Evolutionary conservation across 768 basidiomycete species (phyloP), one percentile per base, ranked within the genome.

Genomic region (Mycena amicta): DNA sequence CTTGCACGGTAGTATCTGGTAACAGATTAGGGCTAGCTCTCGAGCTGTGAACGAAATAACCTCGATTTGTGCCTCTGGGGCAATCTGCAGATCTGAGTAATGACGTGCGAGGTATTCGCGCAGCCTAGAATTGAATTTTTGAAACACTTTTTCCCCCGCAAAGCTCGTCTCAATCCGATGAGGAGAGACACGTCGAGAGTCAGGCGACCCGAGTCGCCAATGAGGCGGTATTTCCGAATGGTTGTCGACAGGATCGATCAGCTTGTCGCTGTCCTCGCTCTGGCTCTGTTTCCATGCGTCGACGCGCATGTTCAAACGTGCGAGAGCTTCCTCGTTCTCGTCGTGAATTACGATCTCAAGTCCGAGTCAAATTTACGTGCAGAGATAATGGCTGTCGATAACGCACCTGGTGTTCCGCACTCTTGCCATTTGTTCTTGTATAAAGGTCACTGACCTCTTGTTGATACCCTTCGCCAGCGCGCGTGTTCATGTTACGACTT

Each of bases 391-490:
- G n/a, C n/a, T n/a, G n/a, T n/a, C n/a, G 8, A 54, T 37, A 8
- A 6, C 63, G 20, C 61, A 73, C 71, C 65, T 73, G 72, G 45
- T 66, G 55, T 39, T 73, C 72, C 2, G 68, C 67, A 43, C 71
- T 50, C 49, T 70, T 70, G 27, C 57, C 61, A 53, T 71, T 74
- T n/a, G 72, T 74, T 53, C 70, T 72, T n/a, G 56, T 50, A 57
- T 64, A 74, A 11, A 63, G 61, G 18, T 67, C 50, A 20, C 62
- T 59, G 8, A 68, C 61, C 55, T 71, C 71, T 61, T 73, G 72
- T 22, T 70, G 70, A 49, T 70, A 70, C 16, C 71, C 71, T 57
- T 73, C 71, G 0, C 72, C 72, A n/a, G 63, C 53, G 1, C 67
- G 61, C 25, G 72, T 73, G 12, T 66, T 69, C 33, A 63, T 63